Conservation (phyloP, 495 filamentous ascomycete species). For the Penicillium paxilli region DNA sequence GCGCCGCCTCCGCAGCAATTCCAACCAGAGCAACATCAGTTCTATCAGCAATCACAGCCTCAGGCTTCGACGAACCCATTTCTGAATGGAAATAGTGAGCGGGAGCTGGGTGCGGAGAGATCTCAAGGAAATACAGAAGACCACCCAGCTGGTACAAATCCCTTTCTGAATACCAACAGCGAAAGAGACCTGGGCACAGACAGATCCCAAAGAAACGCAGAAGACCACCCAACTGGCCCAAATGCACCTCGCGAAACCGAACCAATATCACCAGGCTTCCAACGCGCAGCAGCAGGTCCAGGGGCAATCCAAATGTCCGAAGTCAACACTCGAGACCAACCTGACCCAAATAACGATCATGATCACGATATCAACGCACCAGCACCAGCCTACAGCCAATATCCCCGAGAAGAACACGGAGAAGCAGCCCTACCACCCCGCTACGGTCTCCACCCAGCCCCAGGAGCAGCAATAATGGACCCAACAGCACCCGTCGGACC, state of each 20-base stretch:
- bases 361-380: conserved; percentile 20
- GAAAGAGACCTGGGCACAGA: background rate
- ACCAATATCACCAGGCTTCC: conserved; percentile 42
- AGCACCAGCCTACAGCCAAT: conserved; percentile 34
- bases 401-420: conserved; percentile 8
- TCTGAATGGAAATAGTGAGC: too few relatives aligned
- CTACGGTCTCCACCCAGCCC: conserved; percentile 21
- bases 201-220: background rate
- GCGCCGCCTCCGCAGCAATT: background rate
- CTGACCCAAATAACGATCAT: background rate
- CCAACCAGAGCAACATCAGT: background rate
- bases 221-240: background rate
- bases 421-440: conserved; percentile 25
- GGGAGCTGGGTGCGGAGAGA: background rate
- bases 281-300: conserved; percentile 38
- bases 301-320: conserved; percentile 49
- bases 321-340: conserved; percentile 12
- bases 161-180: too few relatives aligned
- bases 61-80: too few relatives aligned
- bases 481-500: conserved; percentile 38
- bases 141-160: too few relatives aligned
- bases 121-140: background rate
- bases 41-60: background rate
- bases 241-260: too few relatives aligned
- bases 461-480: conserved; percentile 22